Percentiles rank a stretch among this genome's conserved stretches.
phyloP scores from a whole-genome alignment of 345 rosid species.

The Hibiscus syriacus region DNA sequence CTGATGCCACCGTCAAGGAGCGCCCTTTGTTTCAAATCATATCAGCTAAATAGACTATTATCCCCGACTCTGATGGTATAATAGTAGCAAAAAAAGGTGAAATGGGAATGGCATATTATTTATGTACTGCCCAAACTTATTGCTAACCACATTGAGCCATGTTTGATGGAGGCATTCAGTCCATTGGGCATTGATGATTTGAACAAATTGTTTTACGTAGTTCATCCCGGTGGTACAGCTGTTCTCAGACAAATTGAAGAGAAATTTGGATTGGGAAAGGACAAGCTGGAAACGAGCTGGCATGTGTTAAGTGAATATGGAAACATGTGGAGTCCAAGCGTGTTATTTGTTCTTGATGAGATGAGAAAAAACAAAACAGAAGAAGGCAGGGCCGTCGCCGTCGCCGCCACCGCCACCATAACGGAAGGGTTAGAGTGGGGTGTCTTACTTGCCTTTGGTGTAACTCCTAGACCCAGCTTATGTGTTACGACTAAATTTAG shows the following conservation, averaged over 20 bases:
- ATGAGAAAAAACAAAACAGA: background rate
- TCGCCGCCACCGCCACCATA: background rate
- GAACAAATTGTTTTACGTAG: conserved; percentile 49
- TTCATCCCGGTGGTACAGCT: conserved; percentile 79
- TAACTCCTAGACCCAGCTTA: too few species aligned
- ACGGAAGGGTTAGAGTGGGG: background rate
- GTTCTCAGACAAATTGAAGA: conserved; percentile 54
- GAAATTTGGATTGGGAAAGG: conserved; percentile 39
- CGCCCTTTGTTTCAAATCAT: background rate
- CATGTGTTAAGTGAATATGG: conserved; percentile 51
- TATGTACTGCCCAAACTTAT: conserved; percentile 52
- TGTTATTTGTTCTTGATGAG: background rate
- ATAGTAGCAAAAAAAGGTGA: conserved; percentile 67
- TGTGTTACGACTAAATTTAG: too few species aligned
- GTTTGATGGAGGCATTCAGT: background rate
- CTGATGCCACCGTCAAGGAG: background rate
- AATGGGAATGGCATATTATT: conserved; percentile 62
- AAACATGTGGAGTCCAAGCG: background rate
- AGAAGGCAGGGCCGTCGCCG: background rate
- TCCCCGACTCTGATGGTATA: conserved; percentile 23
- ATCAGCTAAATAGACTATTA: background rate
- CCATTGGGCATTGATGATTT: background rate
- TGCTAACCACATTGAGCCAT: background rate
- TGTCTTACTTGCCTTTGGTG: background rate
- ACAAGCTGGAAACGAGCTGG: conserved; percentile 52